Base-by-base conservation (phyloP, 2,329 filamentous ascomycete genomes). In the Hirsutella rhossiliensis region DNA sequence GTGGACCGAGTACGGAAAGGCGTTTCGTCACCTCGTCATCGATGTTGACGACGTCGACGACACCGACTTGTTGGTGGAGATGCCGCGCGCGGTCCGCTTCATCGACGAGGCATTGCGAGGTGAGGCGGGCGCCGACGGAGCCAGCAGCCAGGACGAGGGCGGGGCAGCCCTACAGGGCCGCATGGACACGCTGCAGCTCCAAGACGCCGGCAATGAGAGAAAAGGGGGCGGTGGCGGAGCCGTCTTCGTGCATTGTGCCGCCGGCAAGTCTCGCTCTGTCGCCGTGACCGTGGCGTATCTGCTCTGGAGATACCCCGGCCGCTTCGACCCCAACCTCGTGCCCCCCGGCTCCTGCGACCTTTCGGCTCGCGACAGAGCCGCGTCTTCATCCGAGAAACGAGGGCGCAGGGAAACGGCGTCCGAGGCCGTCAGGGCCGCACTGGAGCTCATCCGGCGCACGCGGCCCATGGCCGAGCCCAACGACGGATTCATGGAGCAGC, bases 221-320 rank as follows among this genome's bases (percentile, higher is more conserved):
- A 50, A 43, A 47, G 48, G 29, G 39, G 50, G 46, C 47, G 47
- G 37, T 43, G 41, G 47, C 13, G 66, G 66, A 27, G 72, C 64
- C 13, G 73, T 80, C 27, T 73, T 72, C 45, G 75, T 80, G 11
- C 71, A 75, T 65, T 95, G 92, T 72, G 90, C 88, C 19, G 95
- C 95, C 80, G 92, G 92, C 43, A 94, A 94, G 66, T 96, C 89
- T 30, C 85, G 92, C 47, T 97, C 90, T 40, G 85, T 90, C 52
- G 82, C 87, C 29, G 78, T 86, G 51, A 75, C 87, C 44, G 75
- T 94, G 46, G 90, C 92, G 48, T 97, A 89, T 63, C 71, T 97
- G 42, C 82, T 97, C 50, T 80, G 76, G 63, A 76, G 75, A 53
- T 72, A 78, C 52, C 75, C 77, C 5, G 60, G 70, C 31, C 71